Evolutionary conservation across 495 filamentous ascomycete genomes (phyloP).

Genomic region (Staphylotrichum tortipilum): DNA sequence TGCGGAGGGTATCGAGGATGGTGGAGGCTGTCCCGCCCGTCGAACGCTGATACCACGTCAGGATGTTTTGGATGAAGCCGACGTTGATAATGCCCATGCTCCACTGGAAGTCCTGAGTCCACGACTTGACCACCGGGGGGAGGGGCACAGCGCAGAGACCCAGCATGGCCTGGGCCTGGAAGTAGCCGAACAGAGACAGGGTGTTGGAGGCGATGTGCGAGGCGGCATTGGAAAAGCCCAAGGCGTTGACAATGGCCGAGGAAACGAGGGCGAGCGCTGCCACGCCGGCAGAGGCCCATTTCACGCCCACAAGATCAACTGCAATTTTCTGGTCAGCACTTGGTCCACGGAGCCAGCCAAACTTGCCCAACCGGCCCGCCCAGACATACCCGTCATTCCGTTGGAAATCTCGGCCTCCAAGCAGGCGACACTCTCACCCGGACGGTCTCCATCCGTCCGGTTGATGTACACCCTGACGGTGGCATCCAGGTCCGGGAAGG

Average conservation of each 20-base stretch:
- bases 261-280: conserved; percentile 74
- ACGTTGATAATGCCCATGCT: conserved; percentile 94
- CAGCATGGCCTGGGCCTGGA: conserved; percentile 94
- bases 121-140: conserved; percentile 82
- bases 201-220: conserved; percentile 92
- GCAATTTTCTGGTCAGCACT: neutral
- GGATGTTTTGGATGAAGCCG: conserved; percentile 75
- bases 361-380: too few relatives aligned
- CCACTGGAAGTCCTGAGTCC: conserved; percentile 99
- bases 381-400: conserved; percentile 55
- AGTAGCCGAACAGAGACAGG: conserved; percentile 86
- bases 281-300: conserved; percentile 82
- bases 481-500: conserved; percentile 90
- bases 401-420: conserved; percentile 86
- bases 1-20: conserved; percentile 62
- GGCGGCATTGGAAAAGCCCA: conserved; percentile 91
- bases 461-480: conserved; percentile 74
- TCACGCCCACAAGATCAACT: conserved; percentile 79
- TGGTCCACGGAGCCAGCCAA: neutral
- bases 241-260: conserved; percentile 71
- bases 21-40: conserved; percentile 84
- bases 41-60: conserved; percentile 92
- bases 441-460: conserved; percentile 37
- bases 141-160: conserved; percentile 78
- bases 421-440: conserved; percentile 63